Base-by-base conservation (phyloP, 495 filamentous ascomycete species). In the Thermothielavioides terrestris region DNA sequence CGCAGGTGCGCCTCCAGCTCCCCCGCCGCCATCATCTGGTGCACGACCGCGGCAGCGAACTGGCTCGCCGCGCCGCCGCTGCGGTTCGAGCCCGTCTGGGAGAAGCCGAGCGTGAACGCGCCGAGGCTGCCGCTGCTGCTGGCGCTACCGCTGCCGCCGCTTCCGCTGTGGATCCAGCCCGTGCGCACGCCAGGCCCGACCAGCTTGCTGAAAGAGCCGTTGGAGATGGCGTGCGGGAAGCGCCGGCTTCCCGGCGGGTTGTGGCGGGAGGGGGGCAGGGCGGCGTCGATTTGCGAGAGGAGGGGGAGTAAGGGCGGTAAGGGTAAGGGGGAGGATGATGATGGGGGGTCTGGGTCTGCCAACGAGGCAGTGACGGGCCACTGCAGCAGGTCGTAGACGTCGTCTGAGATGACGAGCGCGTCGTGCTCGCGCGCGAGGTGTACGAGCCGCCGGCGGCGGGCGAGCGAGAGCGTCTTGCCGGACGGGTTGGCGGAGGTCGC, bases 321-420 rank as follows among this genome's bases (percentile, higher is more conserved):
- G 1, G 39, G 12, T 35, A 27, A 10, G 26, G 22, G 50, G 14
- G 14, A 26, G 34, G 17, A 12, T 0, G 56, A 42, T 50, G 17
- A 8, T 22, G 42, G 17, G 20, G 1, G 56, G 40, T 6, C n/a
- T n/a, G n/a, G n/a, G n/a, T n/a, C n/a, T n/a, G n/a, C n/a, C n/a
- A n/a, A n/a, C n/a, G 42, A 17, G 54, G 70, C 11, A 47, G 43
- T 34, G 42, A 55, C 44, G 6, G 77, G 74, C 80, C 88, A 92
- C 60, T 86, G 84, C 0, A 95, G 72, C 50, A 88, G 81, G 63
- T 95, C 90, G 52, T 96, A 96, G 1, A 96, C 88, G 64, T 95
- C 89, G 66, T 95, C 89, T 11, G 76, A 77, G n/a, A 95, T 74
- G 39, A 94, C 64, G 6, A 94, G 68, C 4, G 86, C 86, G 58